Evolutionary conservation across 2,329 filamentous ascomycete species (phyloP).

Genomic region (Ophiocordyceps robertsii): DNA sequence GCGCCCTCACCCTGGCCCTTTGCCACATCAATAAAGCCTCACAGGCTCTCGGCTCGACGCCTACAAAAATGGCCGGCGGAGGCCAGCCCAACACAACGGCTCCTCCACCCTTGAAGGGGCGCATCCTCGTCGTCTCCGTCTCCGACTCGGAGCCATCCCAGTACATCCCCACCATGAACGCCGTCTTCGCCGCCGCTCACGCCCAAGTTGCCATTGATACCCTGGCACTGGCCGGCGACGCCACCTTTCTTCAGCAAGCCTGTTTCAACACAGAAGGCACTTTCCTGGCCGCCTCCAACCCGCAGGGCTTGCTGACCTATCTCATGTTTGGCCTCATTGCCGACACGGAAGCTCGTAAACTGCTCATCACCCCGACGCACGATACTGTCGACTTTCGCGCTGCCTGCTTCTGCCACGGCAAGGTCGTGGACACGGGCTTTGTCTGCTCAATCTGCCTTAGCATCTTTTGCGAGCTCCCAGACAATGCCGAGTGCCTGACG

Average conservation of each 20-base stretch:
- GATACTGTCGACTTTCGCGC: constrained; percentile 90
- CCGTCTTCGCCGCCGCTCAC: constrained; percentile 88
- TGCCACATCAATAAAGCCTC: constrained; percentile 79
- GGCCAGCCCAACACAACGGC: constrained; percentile 18
- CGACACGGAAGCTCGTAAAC: constrained; percentile 36
- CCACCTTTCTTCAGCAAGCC: constrained; percentile 90
- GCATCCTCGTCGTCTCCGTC: constrained; percentile 82
- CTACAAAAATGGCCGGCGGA: constrained; percentile 25
- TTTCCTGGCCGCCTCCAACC: constrained; percentile 38
- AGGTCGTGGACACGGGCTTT: constrained; percentile 81
- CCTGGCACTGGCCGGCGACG: constrained; percentile 69
- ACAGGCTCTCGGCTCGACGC: constrained; percentile 47
- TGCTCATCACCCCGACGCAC: constrained; percentile 65
- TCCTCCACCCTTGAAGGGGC: constrained; percentile 25
- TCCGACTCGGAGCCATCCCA: constrained; percentile 75
- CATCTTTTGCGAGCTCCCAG: constrained; percentile 65
- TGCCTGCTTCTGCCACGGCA: constrained; percentile 94
- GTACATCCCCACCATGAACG: constrained; percentile 98
- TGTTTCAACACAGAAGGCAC: constrained; percentile 47
- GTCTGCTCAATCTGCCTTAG: constrained; percentile 94
- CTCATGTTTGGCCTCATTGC: constrained; percentile 90
- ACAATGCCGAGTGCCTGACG: constrained; percentile 60
- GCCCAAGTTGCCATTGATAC: constrained; percentile 86
- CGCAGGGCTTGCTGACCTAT: constrained; percentile 72
- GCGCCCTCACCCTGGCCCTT: constrained; percentile 79